Evolutionary conservation across 2,329 filamentous ascomycete genomes (phyloP), one percentile per base, ranked within the genome.

Genomic region (Fusarium palustre): DNA sequence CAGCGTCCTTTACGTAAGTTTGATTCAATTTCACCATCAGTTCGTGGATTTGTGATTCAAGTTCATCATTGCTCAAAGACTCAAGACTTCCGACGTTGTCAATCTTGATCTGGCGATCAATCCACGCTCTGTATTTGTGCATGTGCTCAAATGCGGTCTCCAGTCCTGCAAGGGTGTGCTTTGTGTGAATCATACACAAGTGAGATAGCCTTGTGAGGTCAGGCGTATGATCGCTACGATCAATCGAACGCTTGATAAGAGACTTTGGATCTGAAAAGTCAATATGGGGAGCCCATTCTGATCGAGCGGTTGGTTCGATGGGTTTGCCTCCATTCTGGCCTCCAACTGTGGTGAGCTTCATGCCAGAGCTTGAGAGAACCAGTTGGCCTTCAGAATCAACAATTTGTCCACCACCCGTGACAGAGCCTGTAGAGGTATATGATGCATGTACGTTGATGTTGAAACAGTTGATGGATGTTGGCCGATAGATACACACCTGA

Each of bases 401-500:
- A 16, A n/a, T 24, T 3, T 42, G 46, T 2, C 46, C 46, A 13
- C 28, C 20, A 3, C 55, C 55, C 1, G n/a, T 10, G 4, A 57
- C 48, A 11, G 55, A 52, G 15, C 46, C 46, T 25, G 28, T 34
- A 2, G 46, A 36, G 10, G 36, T 52, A 8, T 57, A 52, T 9
- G 10, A 52, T 10, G 55, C 55, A 6, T 9, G 16, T 7, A 36
- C 55, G 11, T 22, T 20, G 4, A 42, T 24, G 7, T 28, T 5
- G 9, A 57, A 30, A 13, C 18, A 30, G 0, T 36, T 22, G 16
- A 4, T n/a, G 6, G 7, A 6, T 8, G 25, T 10, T 18, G 55
- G n/a, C 10, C 55, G 55, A 34, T 57, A 42, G 4, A 57, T 22
- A 7, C 46, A 42, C 36, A 57, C 42, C 28, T 57, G 46, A 15